Evolutionary conservation across 2,329 filamentous ascomycete species (phyloP).

Genomic region (Botrytis squamosa): DNA sequence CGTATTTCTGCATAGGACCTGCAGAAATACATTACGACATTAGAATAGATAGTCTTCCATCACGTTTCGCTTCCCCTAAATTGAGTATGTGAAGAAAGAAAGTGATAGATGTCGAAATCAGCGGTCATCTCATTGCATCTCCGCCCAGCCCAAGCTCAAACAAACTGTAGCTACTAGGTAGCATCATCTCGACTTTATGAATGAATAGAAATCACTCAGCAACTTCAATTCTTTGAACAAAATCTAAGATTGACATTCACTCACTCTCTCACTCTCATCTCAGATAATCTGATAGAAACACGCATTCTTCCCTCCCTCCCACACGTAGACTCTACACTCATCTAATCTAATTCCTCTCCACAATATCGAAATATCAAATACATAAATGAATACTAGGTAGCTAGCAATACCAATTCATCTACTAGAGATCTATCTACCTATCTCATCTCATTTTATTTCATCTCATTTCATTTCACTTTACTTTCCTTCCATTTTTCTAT

Average conservation of each 20-base stretch:
- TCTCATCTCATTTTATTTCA: too few species aligned
- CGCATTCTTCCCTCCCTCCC: background rate
- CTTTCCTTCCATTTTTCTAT: too few species aligned
- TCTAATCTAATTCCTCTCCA: background rate
- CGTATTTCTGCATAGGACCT: background rate
- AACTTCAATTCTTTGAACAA: background rate
- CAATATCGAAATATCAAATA: background rate
- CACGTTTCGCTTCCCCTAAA: too few species aligned
- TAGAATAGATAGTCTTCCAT: background rate
- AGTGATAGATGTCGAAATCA: background rate
- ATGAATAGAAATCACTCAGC: background rate
- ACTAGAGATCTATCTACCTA: background rate
- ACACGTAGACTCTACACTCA: background rate
- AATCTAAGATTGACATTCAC: background rate
- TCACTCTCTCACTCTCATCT: background rate
- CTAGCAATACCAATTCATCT: background rate
- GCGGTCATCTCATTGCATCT: background rate
- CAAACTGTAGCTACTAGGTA: too few species aligned
- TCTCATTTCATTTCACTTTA: too few species aligned
- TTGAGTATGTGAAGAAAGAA: background rate
- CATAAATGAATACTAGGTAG: accelerated
- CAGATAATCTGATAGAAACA: background rate
- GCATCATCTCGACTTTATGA: background rate
- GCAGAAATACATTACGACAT: background rate
- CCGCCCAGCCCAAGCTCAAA: background rate